These are phyloP conservation scores for Celoporthe dispersa DNA, from an alignment of 2,329 filamentous ascomycete species.

Conservation along the genomic window DNA sequence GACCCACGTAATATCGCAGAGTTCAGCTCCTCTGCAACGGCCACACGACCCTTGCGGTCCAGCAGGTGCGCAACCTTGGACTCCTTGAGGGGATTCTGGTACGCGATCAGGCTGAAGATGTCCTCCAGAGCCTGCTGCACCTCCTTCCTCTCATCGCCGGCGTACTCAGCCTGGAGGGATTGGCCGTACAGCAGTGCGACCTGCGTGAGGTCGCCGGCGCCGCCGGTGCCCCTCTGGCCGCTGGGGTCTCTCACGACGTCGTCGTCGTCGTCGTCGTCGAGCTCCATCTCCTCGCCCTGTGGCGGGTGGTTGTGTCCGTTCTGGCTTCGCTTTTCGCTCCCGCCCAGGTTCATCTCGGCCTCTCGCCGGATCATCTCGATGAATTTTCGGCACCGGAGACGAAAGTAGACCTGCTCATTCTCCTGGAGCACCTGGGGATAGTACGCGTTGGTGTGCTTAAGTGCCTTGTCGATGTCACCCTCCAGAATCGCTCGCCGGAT, in stretches of 20 bases:
- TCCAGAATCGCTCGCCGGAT: slow-evolving; percentile 87
- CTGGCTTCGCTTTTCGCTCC: slow-evolving; percentile 47
- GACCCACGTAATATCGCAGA: slow-evolving; percentile 84
- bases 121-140: slow-evolving; percentile 76
- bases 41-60: slow-evolving; percentile 72
- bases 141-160: slow-evolving; percentile 69
- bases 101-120: slow-evolving; percentile 87
- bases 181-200: slow-evolving; percentile 81
- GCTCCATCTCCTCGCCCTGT: slow-evolving; percentile 59
- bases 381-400: slow-evolving; percentile 86
- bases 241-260: slow-evolving; percentile 50
- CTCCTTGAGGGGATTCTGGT: slow-evolving; percentile 77
- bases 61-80: slow-evolving; percentile 76
- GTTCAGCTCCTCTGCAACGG: slow-evolving; percentile 92
- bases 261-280: slow-evolving; percentile 60
- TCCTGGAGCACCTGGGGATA: slow-evolving; percentile 81
- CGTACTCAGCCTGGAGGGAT: slow-evolving; percentile 77
- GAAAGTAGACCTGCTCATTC: slow-evolving; percentile 86
- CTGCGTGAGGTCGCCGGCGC: slow-evolving; percentile 55
- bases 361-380: slow-evolving; percentile 88
- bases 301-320: slow-evolving; percentile 46
- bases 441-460: slow-evolving; percentile 77
- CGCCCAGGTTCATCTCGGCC: slow-evolving; percentile 63
- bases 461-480: slow-evolving; percentile 86
- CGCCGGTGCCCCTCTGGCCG: slow-evolving; percentile 31